A percentile compares a stretch with the other conserved stretches of the same genome.
Evolutionary conservation across 179 eudicot genomes (phyloP).

Genomic region (Gypsophila paniculata): DNA sequence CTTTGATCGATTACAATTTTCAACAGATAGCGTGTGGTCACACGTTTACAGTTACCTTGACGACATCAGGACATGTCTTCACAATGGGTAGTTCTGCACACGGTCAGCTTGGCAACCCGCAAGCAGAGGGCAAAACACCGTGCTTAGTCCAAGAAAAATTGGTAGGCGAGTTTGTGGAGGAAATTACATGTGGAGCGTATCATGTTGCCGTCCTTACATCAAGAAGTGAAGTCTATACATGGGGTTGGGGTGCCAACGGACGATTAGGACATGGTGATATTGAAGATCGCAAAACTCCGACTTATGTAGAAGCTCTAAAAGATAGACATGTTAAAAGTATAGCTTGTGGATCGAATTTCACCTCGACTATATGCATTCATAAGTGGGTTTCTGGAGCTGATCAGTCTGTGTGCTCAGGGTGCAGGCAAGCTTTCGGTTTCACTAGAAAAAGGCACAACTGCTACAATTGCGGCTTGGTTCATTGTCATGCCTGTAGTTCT

Average conservation of each 20-base stretch:
- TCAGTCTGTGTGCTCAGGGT: conserved; percentile 71
- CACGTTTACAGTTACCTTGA: conserved; percentile 56
- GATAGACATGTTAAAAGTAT: conserved; percentile 70
- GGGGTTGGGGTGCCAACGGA: conserved; percentile 85
- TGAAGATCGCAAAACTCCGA: conserved; percentile 67
- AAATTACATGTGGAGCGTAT: conserved; percentile 66
- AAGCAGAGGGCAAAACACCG: conserved; percentile 63
- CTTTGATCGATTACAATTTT: conserved; percentile 71
- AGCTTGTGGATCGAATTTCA: conserved; percentile 74
- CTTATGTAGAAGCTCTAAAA: conserved; percentile 64
- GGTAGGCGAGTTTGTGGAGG: conserved; percentile 79
- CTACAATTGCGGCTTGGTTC: conserved; percentile 74
- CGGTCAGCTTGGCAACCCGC: conserved; percentile 80
- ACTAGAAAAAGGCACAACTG: conserved; percentile 78
- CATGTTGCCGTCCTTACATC: conserved; percentile 74
- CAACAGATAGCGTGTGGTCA: conserved; percentile 71
- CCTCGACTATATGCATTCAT: conserved; percentile 72
- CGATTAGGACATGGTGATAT: conserved; percentile 78
- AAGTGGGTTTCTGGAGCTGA: conserved; percentile 91
- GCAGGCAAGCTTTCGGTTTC: conserved; percentile 84
- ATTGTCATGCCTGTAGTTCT: conserved; percentile 78
- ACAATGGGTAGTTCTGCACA: conserved; percentile 60
- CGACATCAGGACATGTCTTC: conserved; percentile 84
- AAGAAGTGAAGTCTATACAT: conserved; percentile 74
- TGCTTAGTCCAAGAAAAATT: conserved; percentile 67